Evolutionary conservation across 192 early-diverging fungal species (phyloP).

Genomic region (Lobosporangium transversale): DNA sequence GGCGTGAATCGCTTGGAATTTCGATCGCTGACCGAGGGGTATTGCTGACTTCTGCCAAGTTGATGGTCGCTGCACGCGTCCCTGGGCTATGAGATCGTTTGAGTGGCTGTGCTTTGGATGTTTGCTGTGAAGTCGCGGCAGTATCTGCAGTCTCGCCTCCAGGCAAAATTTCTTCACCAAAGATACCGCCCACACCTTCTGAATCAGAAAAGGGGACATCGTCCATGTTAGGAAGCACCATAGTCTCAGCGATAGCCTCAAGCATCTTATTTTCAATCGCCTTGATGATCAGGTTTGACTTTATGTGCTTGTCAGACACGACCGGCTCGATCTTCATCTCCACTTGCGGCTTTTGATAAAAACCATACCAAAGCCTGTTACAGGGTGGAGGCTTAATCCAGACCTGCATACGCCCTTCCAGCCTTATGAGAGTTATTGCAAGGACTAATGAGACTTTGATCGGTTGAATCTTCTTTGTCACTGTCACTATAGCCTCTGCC

Average conservation of each 20-base stretch:
- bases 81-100: constrained; percentile 12
- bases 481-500: constrained; percentile 70
- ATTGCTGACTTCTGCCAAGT: constrained; percentile 1
- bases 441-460: constrained; percentile 82
- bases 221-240: constrained; percentile 92
- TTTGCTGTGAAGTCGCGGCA: not conserved
- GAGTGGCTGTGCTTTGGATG: constrained; percentile 1
- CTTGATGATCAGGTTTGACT: constrained; percentile 79
- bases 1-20: constrained; percentile 17
- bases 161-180: constrained; percentile 56
- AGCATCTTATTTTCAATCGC: constrained; percentile 88
- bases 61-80: constrained; percentile 31
- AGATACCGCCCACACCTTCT: constrained; percentile 64
- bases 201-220: constrained; percentile 81
- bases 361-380: constrained; percentile 89
- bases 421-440: constrained; percentile 74
- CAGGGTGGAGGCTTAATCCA: constrained; percentile 83
- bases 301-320: constrained; percentile 86
- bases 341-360: constrained; percentile 80
- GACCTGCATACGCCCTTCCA: constrained; percentile 78
- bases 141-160: constrained; percentile 9
- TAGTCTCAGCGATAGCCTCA: constrained; percentile 77
- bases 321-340: constrained; percentile 80
- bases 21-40: constrained; percentile 31
- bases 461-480: constrained; percentile 65